Percentiles rank a stretch among this genome's conserved stretches.
Conservation (phyloP, 2,329 filamentous ascomycete genomes). For the Colletotrichum cordylinicola region DNA sequence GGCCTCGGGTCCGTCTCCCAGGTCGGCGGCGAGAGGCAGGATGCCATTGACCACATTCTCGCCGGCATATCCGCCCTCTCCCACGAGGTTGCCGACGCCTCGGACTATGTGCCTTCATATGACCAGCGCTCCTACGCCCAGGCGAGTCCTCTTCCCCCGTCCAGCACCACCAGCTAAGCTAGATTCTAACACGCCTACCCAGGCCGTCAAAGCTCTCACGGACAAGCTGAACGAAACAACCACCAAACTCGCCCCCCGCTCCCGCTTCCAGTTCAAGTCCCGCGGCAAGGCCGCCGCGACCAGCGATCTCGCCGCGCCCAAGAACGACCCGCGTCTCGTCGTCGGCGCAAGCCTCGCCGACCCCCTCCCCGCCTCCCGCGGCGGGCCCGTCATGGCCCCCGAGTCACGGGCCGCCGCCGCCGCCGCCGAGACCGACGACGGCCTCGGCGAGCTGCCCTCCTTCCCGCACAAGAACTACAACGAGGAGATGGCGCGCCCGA, state of each 20-base stretch:
- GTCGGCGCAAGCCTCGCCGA: slow-evolving; percentile 7
- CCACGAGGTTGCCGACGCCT: slow-evolving; percentile 83
- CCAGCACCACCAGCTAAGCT: not conserved
- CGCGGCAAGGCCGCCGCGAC: slow-evolving; percentile 24
- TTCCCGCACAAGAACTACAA: slow-evolving; percentile 58
- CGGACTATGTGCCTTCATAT: slow-evolving; percentile 83
- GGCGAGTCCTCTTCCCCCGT: slow-evolving; percentile 49
- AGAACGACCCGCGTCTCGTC: slow-evolving; percentile 49
- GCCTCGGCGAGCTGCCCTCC: slow-evolving; percentile 41
- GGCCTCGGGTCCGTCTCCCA: slow-evolving; percentile 53
- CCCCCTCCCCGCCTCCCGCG: slow-evolving; percentile 19
- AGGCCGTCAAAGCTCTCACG: slow-evolving; percentile 81
- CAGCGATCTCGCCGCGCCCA: slow-evolving; percentile 40
- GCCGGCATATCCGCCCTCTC: slow-evolving; percentile 81
- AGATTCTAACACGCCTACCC: not conserved
- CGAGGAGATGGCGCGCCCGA: slow-evolving; percentile 53
- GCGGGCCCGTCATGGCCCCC: slow-evolving; percentile 24
- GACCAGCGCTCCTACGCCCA: slow-evolving; percentile 87
- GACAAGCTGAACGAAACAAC: slow-evolving; percentile 78
- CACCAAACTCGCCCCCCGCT: slow-evolving; percentile 72
- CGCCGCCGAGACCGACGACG: slow-evolving; percentile 33
- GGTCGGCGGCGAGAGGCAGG: slow-evolving; percentile 75
- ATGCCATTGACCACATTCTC: slow-evolving; percentile 82
- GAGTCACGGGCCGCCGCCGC: slow-evolving; percentile 20
- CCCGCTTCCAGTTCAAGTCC: slow-evolving; percentile 81